These are phyloP conservation scores for Alloascoidea africana DNA, from an alignment of 805 yeast species.

Conservation along the genomic window DNA sequence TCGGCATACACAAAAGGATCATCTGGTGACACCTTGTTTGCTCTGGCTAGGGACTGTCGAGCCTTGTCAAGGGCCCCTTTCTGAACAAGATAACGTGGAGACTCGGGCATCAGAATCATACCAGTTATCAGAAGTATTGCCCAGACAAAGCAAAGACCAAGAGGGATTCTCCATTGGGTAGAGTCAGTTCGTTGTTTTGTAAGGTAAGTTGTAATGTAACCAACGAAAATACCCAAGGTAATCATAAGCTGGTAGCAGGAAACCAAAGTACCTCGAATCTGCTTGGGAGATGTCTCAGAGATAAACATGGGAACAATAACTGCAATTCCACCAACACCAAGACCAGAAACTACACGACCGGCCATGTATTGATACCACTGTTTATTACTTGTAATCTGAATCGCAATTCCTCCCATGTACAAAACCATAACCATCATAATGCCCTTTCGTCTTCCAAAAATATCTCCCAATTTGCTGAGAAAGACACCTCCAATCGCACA, in stretches of 20 bases:
- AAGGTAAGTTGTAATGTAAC: conserved; percentile 58
- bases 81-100: conserved; percentile 57
- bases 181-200: conserved; percentile 35
- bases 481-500: conserved; percentile 53
- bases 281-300: conserved; percentile 66
- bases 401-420: conserved; percentile 37
- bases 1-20: conserved; percentile 19
- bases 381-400: conserved; percentile 28
- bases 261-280: conserved; percentile 67
- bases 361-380: conserved; percentile 32
- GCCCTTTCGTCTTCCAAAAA: conserved; percentile 37
- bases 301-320: conserved; percentile 68
- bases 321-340: conserved; percentile 66
- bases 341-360: conserved; percentile 63
- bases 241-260: conserved; percentile 60
- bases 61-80: conserved; percentile 45
- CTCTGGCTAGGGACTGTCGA: conserved; percentile 32
- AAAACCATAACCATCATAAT: conserved; percentile 26
- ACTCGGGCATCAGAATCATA: conserved; percentile 53
- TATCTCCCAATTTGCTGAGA: conserved; percentile 43
- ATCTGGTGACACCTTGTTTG: conserved; percentile 26
- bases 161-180: conserved; percentile 61
- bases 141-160: conserved; percentile 60
- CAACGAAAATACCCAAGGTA: conserved; percentile 61
- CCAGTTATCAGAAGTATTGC: conserved; percentile 48